Evolutionary conservation across 768 basidiomycete genomes (phyloP), one percentile per base, ranked within the genome.

Genomic region (Grammothele lineata): DNA sequence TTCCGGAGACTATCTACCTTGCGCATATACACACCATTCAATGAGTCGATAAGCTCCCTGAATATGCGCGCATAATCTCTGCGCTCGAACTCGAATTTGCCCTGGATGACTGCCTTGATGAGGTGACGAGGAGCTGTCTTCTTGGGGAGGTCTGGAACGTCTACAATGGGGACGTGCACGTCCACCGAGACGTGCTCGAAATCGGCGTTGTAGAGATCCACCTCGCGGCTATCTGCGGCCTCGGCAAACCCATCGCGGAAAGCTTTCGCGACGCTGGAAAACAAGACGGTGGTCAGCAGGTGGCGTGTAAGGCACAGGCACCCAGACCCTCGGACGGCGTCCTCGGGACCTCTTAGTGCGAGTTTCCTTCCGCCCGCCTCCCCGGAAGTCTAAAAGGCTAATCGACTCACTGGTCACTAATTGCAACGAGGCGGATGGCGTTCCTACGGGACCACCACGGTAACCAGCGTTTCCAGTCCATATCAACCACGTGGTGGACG

Each of bases 61-160:
- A 71, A 70, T 15, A 70, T 55, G 25, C 61, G 53, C 4, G 45
- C 19, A 46, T 70, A 72, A 52, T 69, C 65, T 12, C 71, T 61
- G 14, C 71, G 60, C 18, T 58, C 61, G 11, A 57, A 24, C 26
- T 57, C 56, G 49, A 71, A 71, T 4, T 54, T 64, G 18, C 70
- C 70, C 56, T 71, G 70, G 19, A 73, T 70, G 44, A 70, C 70
- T 4, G 67, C 70, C 45, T 62, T 64, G 12, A 69, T 63, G 34
- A 73, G 60, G 18, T 55, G 53, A 1, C 60, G 47, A 4, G 44
- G 39, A 5, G 44, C 39, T 5, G 40, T 10, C 7, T 53, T 62
- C 18, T 57, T 54, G 8, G 54, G 60, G 5, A 64, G 50, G 25
- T 60, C 34, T 10, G 61, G 61, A 5, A 69, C 45, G 47, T 68